Evolutionary conservation across 164 flowering plant genomes (phyloP).

Genomic region (Pachysandra terminalis): DNA sequence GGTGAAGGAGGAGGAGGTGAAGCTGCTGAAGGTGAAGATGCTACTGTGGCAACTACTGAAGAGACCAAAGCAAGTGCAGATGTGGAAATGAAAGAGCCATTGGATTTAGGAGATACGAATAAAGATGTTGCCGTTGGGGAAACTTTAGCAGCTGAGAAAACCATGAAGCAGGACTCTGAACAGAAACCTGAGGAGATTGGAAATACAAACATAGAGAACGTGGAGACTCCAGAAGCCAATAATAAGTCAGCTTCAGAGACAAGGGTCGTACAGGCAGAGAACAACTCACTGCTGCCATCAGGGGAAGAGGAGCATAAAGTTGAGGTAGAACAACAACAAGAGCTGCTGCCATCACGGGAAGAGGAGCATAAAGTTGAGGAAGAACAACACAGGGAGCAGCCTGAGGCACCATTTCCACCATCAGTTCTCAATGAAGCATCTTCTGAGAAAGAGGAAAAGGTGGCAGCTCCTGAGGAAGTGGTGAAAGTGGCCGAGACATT

Average conservation of each 20-base stretch:
- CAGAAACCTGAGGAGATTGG: background rate
- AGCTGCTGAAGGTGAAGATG: slow-evolving; percentile 15
- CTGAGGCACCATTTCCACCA: slow-evolving; percentile 11
- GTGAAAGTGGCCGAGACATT: background rate
- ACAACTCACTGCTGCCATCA: background rate
- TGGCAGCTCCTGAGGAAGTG: background rate
- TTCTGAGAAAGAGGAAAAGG: slow-evolving; percentile 4
- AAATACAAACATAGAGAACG: background rate
- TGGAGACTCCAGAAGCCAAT: slow-evolving; percentile 11
- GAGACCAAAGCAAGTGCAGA: slow-evolving; percentile 23
- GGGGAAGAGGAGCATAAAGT: slow-evolving; percentile 7
- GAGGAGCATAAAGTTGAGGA: slow-evolving; percentile 9
- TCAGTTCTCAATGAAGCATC: slow-evolving; percentile 7
- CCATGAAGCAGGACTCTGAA: slow-evolving; percentile 1
- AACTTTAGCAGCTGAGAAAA: background rate
- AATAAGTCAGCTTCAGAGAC: slow-evolving; percentile 2
- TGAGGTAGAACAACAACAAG: background rate
- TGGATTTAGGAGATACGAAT: slow-evolving; percentile 8
- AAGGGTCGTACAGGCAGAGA: slow-evolving; percentile 2
- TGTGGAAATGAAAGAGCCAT: slow-evolving; percentile 26
- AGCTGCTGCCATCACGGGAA: slow-evolving; percentile 8
- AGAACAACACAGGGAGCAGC: background rate
- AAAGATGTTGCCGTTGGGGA: slow-evolving; percentile 5
- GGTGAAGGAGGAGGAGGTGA: slow-evolving; percentile 17
- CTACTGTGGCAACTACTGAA: slow-evolving; percentile 10